Base-by-base conservation (phyloP, 371 early-diverging fungal genomes). In the Actinomucor elegans region DNA sequence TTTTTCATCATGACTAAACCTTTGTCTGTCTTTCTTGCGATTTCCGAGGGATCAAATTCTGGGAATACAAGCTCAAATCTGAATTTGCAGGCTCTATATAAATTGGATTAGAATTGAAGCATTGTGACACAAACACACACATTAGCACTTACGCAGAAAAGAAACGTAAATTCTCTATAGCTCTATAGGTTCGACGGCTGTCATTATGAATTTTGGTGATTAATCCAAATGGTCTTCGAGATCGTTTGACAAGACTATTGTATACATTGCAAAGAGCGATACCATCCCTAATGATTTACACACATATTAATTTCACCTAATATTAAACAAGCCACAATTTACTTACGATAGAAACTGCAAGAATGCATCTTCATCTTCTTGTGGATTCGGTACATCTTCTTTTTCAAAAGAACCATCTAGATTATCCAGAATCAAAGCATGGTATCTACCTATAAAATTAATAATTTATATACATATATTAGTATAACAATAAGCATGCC, bases 141-240 rank as follows among this genome's bases (percentile, higher is more conserved):
- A 36, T 15, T 8, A 18, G n/a, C 5, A 66, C 80, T 61, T 78
- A 82, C 85, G 82, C 80, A 40, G 79, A 57, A 63, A 85, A 80
- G 57, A 85, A 85, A 10, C 79, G 73, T 38, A 83, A 68, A 63
- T 85, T 83, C 44, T 85, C 86, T 11, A 77, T 77, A 5, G 77
- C 81, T 44, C 86, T 69, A 59, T 80, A 85, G 3, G 83, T 80
- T n/a, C 86, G 72, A n/a, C 59, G 55, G 14, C 80, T 83, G 45
- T 83, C 80, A 12, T 71, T 66, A 38, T 85, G 81, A 18, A 81
- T 71, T 45, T 85, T 82, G 46, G 69, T 79, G 23, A 85, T 82
- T 17, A 77, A 64, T 10, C 83, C 86, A 66, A 85, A 85, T 1
- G 84, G 84, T 48, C 83, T 73, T 52, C 71, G 73, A 15, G 84